Percentiles rank a stretch among this genome's conserved stretches.
Conservation (phyloP, 495 filamentous ascomycete genomes). For the Penicillium dipodomyicola region DNA sequence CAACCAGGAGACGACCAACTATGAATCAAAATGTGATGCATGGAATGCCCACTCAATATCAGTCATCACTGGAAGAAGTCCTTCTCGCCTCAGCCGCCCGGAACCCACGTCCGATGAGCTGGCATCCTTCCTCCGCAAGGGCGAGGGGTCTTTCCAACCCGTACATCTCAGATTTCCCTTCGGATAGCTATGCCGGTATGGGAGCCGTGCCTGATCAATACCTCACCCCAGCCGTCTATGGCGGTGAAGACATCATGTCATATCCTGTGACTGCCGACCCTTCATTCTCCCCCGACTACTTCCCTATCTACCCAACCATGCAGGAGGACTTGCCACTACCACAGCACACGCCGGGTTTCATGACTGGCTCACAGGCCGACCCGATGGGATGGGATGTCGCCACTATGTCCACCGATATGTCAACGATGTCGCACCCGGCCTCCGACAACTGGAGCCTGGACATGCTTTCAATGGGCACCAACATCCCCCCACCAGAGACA, state of each 20-base stretch:
- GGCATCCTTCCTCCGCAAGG: slow-evolving; percentile 59
- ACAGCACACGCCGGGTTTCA: slow-evolving; percentile 39
- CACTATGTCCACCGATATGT: slow-evolving; percentile 15
- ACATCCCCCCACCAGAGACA: slow-evolving; percentile 34
- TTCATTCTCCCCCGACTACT: slow-evolving; percentile 33
- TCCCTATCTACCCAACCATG: slow-evolving; percentile 29
- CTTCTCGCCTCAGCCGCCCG: slow-evolving; percentile 40
- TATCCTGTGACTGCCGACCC: slow-evolving; percentile 32
- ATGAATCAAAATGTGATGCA: slow-evolving; percentile 46
- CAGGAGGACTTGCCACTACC: slow-evolving; percentile 39
- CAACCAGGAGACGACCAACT: slow-evolving; percentile 54
- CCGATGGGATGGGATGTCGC: slow-evolving; percentile 31
- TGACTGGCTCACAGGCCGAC: slow-evolving; percentile 43
- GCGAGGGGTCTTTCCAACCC: slow-evolving; percentile 36
- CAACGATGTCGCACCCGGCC: slow-evolving; percentile 25
- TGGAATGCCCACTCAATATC: slow-evolving; percentile 28
- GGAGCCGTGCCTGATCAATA: slow-evolving; percentile 26
- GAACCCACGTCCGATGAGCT: slow-evolving; percentile 61
- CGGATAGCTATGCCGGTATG: slow-evolving; percentile 32
- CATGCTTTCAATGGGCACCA: slow-evolving; percentile 41
- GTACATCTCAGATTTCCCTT: slow-evolving; percentile 19
- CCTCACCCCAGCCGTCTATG: slow-evolving; percentile 25
- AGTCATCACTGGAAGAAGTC: slow-evolving; percentile 33
- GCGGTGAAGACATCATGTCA: slow-evolving; percentile 27
- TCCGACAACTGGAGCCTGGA: slow-evolving; percentile 41